Percentiles rank a stretch among this genome's conserved stretches.
Evolutionary conservation across 1,284 basidiomycete genomes (phyloP).

Genomic region (Vanrija sp.): DNA sequence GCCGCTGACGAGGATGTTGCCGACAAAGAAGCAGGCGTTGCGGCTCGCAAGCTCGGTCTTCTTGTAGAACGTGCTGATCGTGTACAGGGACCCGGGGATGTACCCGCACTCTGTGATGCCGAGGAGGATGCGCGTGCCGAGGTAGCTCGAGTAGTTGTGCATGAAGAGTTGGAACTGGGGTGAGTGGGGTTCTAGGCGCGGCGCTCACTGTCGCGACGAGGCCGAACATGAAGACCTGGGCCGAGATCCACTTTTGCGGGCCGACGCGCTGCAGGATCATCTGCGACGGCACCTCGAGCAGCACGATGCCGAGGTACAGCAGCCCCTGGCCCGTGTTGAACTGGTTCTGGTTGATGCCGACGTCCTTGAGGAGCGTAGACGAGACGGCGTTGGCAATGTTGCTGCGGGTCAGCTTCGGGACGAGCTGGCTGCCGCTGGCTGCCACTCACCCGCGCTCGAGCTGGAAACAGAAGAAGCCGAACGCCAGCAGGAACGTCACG

Average conservation of each 20-base stretch:
- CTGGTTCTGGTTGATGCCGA: conserved; percentile 36
- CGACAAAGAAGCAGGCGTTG: conserved; percentile 26
- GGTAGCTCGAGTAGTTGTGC: conserved; percentile 19
- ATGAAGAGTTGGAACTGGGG: conserved; percentile 28
- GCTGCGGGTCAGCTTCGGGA: neutral
- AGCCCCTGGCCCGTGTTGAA: conserved; percentile 39
- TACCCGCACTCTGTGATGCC: conserved; percentile 19
- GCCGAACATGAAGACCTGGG: conserved; percentile 28
- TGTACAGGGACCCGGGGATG: conserved; percentile 24
- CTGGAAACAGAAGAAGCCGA: conserved; percentile 41
- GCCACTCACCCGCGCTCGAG: conserved; percentile 27
- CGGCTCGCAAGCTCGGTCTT: conserved; percentile 21
- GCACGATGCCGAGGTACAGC: conserved; percentile 39
- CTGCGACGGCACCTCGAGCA: conserved; percentile 41
- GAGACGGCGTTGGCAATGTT: conserved; percentile 9
- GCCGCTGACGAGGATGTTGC: conserved; percentile 13
- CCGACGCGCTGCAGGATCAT: conserved; percentile 28
- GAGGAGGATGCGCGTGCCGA: conserved; percentile 28
- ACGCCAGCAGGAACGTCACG: conserved; percentile 29
- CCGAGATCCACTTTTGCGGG: conserved; percentile 28
- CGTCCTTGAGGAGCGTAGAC: conserved; percentile 14
- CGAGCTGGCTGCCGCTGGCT: neutral
- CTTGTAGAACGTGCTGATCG: conserved; percentile 18
- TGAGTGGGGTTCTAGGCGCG: too few relatives aligned
- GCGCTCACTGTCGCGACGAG: conserved; percentile 29